Evolutionary conservation across 768 basidiomycete genomes (phyloP).

Genomic region (Candolleomyces eurysporus): DNA sequence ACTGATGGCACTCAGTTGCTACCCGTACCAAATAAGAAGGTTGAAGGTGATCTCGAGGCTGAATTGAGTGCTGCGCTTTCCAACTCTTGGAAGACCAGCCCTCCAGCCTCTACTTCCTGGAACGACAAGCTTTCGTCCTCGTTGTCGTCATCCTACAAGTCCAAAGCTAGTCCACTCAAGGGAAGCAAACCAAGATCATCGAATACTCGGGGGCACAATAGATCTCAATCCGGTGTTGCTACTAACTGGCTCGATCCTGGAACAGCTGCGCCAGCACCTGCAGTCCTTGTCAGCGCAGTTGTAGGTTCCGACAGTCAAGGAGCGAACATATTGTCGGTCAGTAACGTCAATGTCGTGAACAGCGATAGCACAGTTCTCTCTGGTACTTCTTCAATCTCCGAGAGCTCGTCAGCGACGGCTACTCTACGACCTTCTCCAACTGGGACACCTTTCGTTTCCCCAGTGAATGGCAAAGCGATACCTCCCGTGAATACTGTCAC

Average conservation of each 20-base stretch:
- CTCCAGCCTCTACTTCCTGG: conserved; percentile 31
- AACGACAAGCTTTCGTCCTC: conserved; percentile 37
- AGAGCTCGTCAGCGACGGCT: conserved; percentile 40
- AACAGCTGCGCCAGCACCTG: conserved; percentile 49
- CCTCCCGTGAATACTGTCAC: conserved; percentile 11
- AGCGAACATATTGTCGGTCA: conserved; percentile 35
- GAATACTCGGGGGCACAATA: conserved; percentile 27
- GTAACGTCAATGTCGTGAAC: conserved; percentile 23
- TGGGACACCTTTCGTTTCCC: conserved; percentile 25
- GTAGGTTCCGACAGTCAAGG: conserved; percentile 44
- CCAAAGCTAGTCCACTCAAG: conserved; percentile 31
- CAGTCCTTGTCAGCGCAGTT: conserved; percentile 50
- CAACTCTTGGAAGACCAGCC: conserved; percentile 36
- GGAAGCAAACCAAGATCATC: conserved; percentile 26
- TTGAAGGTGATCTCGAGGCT: conserved; percentile 2
- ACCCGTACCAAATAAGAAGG: conserved; percentile 12
- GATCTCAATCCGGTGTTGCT: conserved; percentile 37
- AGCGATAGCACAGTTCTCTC: neutral
- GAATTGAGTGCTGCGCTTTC: conserved; percentile 16
- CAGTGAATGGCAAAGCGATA: conserved; percentile 21
- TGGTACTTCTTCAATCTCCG: conserved; percentile 22
- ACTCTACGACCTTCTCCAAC: conserved; percentile 38
- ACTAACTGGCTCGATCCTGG: conserved; percentile 54
- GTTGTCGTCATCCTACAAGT: conserved; percentile 37
- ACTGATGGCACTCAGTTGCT: conserved; percentile 19